Evolutionary conservation across 805 yeast genomes (phyloP).

Genomic region (Myxozyma lipomycoides): DNA sequence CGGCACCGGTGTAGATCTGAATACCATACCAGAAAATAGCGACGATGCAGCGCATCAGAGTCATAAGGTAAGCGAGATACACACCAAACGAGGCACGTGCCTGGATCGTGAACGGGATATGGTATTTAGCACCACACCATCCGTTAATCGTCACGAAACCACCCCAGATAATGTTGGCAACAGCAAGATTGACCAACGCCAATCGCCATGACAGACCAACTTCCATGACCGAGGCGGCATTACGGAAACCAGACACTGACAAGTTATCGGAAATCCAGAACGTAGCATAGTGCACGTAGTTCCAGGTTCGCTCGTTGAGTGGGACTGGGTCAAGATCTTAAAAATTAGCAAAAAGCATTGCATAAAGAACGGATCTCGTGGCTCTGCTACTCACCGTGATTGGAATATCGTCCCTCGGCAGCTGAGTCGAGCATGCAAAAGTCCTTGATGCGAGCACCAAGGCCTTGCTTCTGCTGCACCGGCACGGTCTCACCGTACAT

Average conservation of each 20-base stretch:
- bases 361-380: background rate
- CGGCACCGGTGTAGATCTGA: constrained; percentile 49
- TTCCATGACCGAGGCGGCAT: constrained; percentile 42
- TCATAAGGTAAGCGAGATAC: constrained; percentile 43
- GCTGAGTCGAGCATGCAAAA: constrained; percentile 23
- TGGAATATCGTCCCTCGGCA: constrained; percentile 18
- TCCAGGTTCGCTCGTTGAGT: constrained; percentile 46
- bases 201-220: constrained; percentile 45
- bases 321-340: constrained; percentile 18
- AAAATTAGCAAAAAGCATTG: too few relatives aligned
- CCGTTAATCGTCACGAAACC: constrained; percentile 44
- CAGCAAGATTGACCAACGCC: constrained; percentile 43
- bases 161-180: constrained; percentile 43
- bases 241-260: constrained; percentile 42
- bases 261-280: constrained; percentile 29
- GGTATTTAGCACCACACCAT: constrained; percentile 48
- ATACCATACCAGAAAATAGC: constrained; percentile 48
- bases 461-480: background rate
- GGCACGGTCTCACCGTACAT: background rate
- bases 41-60: constrained; percentile 47
- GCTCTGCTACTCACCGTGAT: constrained; percentile 10
- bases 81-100: constrained; percentile 47
- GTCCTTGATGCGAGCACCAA: constrained; percentile 6
- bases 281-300: constrained; percentile 41
- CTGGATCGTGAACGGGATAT: constrained; percentile 47